phyloP scores from a whole-genome alignment of 2,329 filamentous ascomycete species.

The Paraphoma sp. region DNA sequence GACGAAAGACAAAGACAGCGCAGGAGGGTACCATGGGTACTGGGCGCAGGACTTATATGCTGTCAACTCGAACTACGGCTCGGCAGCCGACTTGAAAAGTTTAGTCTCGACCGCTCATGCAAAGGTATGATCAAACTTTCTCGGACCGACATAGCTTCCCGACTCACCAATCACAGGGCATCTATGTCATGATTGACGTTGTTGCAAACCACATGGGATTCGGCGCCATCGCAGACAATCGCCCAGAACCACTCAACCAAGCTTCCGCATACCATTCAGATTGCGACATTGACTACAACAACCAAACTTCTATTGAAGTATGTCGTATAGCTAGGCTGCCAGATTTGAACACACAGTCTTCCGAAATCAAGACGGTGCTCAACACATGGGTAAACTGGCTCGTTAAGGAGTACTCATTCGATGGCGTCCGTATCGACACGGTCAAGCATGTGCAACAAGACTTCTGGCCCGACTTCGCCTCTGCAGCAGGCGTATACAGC shows the following conservation, averaged over 20 bases:
- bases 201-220: conserved; percentile 57
- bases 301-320: conserved; percentile 38
- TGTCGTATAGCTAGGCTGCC: conserved; percentile 41
- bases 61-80: conserved; percentile 59
- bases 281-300: conserved; percentile 40
- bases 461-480: conserved; percentile 64
- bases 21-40: conserved; percentile 59
- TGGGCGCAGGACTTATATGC: conserved; percentile 57
- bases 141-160: neutral
- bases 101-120: conserved; percentile 55
- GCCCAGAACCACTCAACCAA: conserved; percentile 35
- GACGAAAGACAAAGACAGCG: conserved; percentile 35
- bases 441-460: conserved; percentile 67
- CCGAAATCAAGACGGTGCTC: conserved; percentile 29
- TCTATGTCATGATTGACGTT: conserved; percentile 60
- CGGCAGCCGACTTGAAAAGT: conserved; percentile 54
- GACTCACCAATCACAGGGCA: conserved; percentile 29
- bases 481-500: conserved; percentile 64
- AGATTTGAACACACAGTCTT: conserved; percentile 35
- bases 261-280: conserved; percentile 32
- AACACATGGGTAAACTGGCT: conserved; percentile 42
- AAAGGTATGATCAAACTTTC: conserved; percentile 44
- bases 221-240: conserved; percentile 33
- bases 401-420: conserved; percentile 45
- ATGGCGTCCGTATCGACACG: conserved; percentile 67